Evolutionary conservation across 768 basidiomycete species (phyloP), one percentile per base, ranked within the genome.

Genomic region (Amanita polypyramis): DNA sequence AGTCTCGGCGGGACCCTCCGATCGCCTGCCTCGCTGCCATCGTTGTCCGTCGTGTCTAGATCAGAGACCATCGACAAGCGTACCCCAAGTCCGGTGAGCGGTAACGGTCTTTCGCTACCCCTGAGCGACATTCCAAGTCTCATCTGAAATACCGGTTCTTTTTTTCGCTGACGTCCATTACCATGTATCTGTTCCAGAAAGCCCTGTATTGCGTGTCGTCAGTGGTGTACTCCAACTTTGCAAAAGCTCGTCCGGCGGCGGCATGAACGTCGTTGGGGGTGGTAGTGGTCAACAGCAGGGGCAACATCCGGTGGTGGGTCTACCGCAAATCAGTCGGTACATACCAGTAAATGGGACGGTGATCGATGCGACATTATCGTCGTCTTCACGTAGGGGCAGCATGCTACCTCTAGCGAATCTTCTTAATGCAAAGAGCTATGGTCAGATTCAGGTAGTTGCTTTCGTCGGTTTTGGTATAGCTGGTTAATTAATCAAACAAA

Each of bases 1-100:
- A 10, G 47, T 41, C 47, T 48, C 47, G 38, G 47, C 39, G 47
- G 47, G 47, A 48, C 47, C 38, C 38, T 21, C 38, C 38, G 47
- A 41, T 39, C 37, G n/a, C 17, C 25, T 19, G 25, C 38, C 17
- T 27, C 37, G 15, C 40, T 23, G 38, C 47, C 33, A 37, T 32
- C 47, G 47, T 29, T 38, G 47, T 48, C 47, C 47, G 27, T 35
- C 35, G 45, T 41, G 47, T 41, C 38, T 38, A 33, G 38, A 0
- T 48, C 47, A 40, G 47, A 48, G 47, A 48, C 47, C 47, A 15
- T 38, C 44, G 17, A 10, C 43, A 44, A 44, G 43, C 43, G 4
- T 34, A 21, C 6, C 44, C 44, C 35, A 45, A 45, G 32, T 38
- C 38, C 38, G 47, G 47, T 48, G 39, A 48, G 47, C 47, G 38